Evolutionary conservation across 2,329 filamentous ascomycete genomes (phyloP), one percentile per base, ranked within the genome.

Genomic region (Arthroderma sp.): DNA sequence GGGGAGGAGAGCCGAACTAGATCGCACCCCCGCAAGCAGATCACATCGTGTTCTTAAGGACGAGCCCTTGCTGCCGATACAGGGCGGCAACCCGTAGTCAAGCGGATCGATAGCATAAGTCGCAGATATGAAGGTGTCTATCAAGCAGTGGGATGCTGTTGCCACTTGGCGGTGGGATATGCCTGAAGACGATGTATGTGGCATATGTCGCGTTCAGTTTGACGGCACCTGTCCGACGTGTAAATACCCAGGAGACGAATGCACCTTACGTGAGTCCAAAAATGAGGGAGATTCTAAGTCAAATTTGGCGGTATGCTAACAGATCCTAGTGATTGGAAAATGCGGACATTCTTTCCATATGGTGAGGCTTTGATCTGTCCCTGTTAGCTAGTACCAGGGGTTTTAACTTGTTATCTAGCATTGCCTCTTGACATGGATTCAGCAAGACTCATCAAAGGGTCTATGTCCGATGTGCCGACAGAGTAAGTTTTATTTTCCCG

Each of bases 291-390:
- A n/a, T n/a, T 19, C 8, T 6, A 33, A n/a, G 17, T 28, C 5
- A 8, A n/a, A 2, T 3, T n/a, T 6, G 25, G 43, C 47, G 43
- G 15, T n/a, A 28, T 31, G 55, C 57, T 60, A 17, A 57, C 7
- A 17, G 52, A 19, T 56, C 17, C 43, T 65, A 96, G 91, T 96
- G 63, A 91, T 93, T 60, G 93, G 93, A 44, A 94, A 91, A 77
- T 98, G 93, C 74, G 91, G 90, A 4, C 93, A 98, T 72, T 95
- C 89, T 62, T 98, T 98, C 69, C 93, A 98, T 73, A 94, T 95
- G 88, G 90, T 94, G 72, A 38, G 69, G 61, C 19, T 17, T n/a
- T 38, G 37, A 58, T 15, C 38, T 62, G 38, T 47, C 25, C 55
- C 13, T 13, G 33, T 37, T 39, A 17, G 13, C 8, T 28, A 67